Percentiles rank a stretch among this genome's conserved stretches.
phyloP scores from a whole-genome alignment of 805 yeast genomes.

The Candida silvicultrix region DNA sequence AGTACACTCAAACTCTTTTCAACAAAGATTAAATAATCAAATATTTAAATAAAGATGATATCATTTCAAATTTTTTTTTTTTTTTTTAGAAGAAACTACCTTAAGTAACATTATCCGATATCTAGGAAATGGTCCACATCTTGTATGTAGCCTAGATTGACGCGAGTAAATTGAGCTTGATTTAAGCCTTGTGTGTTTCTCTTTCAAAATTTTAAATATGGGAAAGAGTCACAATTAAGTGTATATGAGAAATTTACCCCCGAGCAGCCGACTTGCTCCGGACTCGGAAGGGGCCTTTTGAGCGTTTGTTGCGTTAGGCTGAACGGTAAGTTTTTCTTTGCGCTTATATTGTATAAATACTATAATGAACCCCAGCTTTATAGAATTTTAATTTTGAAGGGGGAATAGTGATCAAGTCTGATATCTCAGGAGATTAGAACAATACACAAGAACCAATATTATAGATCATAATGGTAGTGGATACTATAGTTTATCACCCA shows the following conservation, averaged over 20 bases:
- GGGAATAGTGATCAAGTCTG: too few relatives aligned
- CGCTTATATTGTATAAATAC: background rate
- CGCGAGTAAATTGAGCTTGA: background rate
- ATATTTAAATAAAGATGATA: too few relatives aligned
- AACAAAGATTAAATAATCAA: background rate
- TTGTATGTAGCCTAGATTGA: too few relatives aligned
- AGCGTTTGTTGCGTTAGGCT: background rate
- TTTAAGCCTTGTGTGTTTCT: background rate
- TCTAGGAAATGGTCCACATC: background rate
- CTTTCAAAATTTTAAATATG: too few relatives aligned
- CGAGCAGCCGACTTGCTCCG: background rate
- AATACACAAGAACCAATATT: too few relatives aligned
- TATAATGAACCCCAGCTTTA: background rate
- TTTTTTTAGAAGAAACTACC: too few relatives aligned
- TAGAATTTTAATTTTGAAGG: too few relatives aligned
- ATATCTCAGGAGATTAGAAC: too few relatives aligned
- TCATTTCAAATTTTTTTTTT: too few relatives aligned
- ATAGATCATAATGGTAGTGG: conserved; percentile 47
- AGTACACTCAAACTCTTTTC: conserved; percentile 16
- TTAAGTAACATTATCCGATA: background rate
- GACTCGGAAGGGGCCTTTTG: background rate
- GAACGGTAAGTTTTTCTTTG: background rate
- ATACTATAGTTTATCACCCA: conserved; percentile 70
- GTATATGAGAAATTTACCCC: too few relatives aligned
- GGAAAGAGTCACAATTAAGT: background rate